Evolutionary conservation across 2,329 filamentous ascomycete species (phyloP), one percentile per base, ranked within the genome.

Genomic region (Aspergillus spinulosporus): DNA sequence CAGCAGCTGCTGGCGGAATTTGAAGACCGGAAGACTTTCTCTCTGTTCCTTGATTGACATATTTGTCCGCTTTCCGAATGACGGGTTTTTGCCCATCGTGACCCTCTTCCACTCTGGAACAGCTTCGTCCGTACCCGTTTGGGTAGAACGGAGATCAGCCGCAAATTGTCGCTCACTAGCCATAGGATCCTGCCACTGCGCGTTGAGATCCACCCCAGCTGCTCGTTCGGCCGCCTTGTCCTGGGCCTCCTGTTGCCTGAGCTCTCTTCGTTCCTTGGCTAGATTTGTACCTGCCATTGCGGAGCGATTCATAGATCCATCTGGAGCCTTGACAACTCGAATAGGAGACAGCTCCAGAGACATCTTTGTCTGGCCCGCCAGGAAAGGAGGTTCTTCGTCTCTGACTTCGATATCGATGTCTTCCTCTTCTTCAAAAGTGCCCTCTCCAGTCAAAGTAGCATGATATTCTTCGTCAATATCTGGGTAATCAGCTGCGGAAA

Each of bases 121-220:
- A 4, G 85, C 82, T 11, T 90, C 88, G 0, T 78, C 78, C 1
- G 84, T 74, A 63, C 84, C 84, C 3, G 82, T 77, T 39, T 78
- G 85, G 0, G 87, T 81, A 60, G 84, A 88, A 53, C 90, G 84
- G 49, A 97, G 72, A 63, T 97, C 94, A 62, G 88, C 88, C 1
- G 94, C 94, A 74, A 99, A 99, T 62, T 94, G 88, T 54, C 89
- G 84, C 70, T 92, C 85, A 62, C 94, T 89, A 1, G 90, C 88
- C 92, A 99, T 96, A 0, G 94, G 94, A 71, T 99, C 94, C 56
- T 97, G 89, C 95, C 95, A 99, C 72, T 97, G 92, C 9, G 90
- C 86, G 51, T 88, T 86, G 2, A 99, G 79, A 66, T 97, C 92
- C 32, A 94, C 88, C 66, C 92, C 88, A 0, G 86, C 78, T 2